These are phyloP conservation scores for Abrus precatorius DNA, from an alignment of 306 rosid species.

Conservation along the genomic window DNA sequence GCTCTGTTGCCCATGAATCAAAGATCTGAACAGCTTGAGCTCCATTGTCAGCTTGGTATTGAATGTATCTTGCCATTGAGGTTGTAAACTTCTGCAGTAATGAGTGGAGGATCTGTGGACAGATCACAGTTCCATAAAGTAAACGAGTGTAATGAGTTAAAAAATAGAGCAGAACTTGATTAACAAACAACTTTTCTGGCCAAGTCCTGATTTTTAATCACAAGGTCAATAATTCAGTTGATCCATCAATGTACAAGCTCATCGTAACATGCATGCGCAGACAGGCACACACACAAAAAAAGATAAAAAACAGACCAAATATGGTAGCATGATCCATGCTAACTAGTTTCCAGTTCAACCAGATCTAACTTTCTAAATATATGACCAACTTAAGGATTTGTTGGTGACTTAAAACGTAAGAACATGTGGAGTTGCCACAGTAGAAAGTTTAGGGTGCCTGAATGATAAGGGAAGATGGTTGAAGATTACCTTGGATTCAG, in stretches of 20 bases:
- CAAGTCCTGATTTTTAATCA: conserved; percentile 10
- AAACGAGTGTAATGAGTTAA: neutral
- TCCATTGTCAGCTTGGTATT: conserved; percentile 92
- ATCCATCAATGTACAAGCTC: conserved; percentile 3
- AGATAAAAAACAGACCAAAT: neutral
- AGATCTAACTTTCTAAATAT: conserved; percentile 2
- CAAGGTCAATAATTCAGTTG: conserved; percentile 13
- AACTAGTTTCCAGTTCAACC: conserved; percentile 16
- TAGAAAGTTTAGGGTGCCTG: neutral
- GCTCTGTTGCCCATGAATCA: conserved; percentile 96
- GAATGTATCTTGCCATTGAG: conserved; percentile 88
- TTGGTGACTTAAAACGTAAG: conserved; percentile 16
- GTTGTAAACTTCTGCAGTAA: conserved; percentile 82
- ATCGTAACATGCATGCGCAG: neutral
- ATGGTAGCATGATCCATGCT: neutral
- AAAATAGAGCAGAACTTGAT: conserved; percentile 21
- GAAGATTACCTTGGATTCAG: conserved; percentile 72
- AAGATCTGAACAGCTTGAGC: conserved; percentile 99
- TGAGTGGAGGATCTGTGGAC: conserved; percentile 81
- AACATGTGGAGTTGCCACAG: neutral
- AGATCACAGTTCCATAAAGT: conserved; percentile 40
- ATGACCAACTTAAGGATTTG: neutral
- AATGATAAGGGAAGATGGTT: conserved; percentile 25
- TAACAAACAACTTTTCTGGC: neutral
- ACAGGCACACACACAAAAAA: neutral